Base-by-base conservation (phyloP, 2,329 filamentous ascomycete species). In the Chlorencoelia australis region DNA sequence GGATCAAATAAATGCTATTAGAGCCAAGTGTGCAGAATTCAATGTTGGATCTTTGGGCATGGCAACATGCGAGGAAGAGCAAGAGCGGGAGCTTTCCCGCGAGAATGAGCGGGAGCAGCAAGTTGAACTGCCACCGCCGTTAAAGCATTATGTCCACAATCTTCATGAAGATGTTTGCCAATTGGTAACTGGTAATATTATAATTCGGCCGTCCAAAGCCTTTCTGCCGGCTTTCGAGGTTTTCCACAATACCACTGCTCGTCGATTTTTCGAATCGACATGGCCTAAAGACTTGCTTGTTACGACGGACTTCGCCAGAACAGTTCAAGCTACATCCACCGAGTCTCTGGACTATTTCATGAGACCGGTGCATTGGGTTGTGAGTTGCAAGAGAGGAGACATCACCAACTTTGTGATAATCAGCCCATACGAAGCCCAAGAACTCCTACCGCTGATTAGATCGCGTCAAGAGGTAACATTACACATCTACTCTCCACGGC, bases 31-130 rank as follows among this genome's bases (percentile, higher is more conserved):
- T 39, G 32, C 42, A 1, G 51, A 64, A 8, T 64, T 67, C 35
- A 52, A 51, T 1, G 43, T 54, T 3, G 25, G 45, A 0, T 44
- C 55, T 2, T 47, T 64, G 17, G 44, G 52, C 1, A 7, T 2
- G 10, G 22, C n/a, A 7, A 55, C 58, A 0, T 55, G 81, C 0
- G 58, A 70, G 3, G 75, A 82, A 48, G 79, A 85, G 40, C 76
- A 84, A 43, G 79, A 85, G 50, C 65, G 79, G 0, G 79, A 84
- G 43, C 59, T 85, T 0, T 64, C 72, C 0, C 75, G 74, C 0
- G 79, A 86, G 42, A 65, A 72, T 1, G 73, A 83, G 44, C 59
- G 68, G 17, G 73, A 84, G 47, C 59, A 65, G 1, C 59, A 81
- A 32, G 46, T 73, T 0, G 60, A 81, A 44, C 60, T 59, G 1